A percentile compares a stretch with the other conserved stretches of the same genome.
These are phyloP conservation scores for Phlebiopsis gigantea DNA, from an alignment of 768 basidiomycete species.

Conservation along the genomic window DNA sequence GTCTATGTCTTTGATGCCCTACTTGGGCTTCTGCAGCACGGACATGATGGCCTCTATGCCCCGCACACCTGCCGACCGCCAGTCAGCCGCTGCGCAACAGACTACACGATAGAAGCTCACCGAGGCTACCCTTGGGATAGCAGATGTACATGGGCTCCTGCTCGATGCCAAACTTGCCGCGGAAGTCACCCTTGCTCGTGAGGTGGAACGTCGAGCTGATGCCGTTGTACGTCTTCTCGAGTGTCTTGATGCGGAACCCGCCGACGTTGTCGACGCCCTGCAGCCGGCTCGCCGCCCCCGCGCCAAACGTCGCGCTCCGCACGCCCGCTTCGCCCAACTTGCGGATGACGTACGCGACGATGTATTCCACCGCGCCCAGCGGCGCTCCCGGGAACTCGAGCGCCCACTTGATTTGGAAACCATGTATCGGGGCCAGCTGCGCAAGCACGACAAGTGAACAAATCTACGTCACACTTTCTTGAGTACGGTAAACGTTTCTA, in stretches of 20 bases:
- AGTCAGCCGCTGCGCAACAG: background rate
- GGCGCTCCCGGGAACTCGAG: slow-evolving; percentile 39
- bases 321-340: slow-evolving; percentile 34
- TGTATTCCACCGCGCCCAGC: slow-evolving; percentile 34
- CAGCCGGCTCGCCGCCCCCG: slow-evolving; percentile 29
- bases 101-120: slow-evolving; percentile 1
- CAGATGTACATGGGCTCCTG: slow-evolving; percentile 30
- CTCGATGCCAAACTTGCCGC: slow-evolving; percentile 30
- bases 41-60: slow-evolving; percentile 31
- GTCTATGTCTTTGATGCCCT: background rate
- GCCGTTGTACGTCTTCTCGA: slow-evolving; percentile 36
- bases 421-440: slow-evolving; percentile 33
- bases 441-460: slow-evolving; percentile 37
- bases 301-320: slow-evolving; percentile 34
- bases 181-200: slow-evolving; percentile 33
- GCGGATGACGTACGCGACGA: slow-evolving; percentile 33
- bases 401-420: slow-evolving; percentile 42
- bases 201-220: slow-evolving; percentile 30
- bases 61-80: slow-evolving; percentile 12
- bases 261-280: slow-evolving; percentile 28
- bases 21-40: slow-evolving; percentile 28
- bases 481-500: too few relatives aligned
- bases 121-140: slow-evolving; percentile 29
- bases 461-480: slow-evolving; percentile 17
- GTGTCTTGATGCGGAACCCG: slow-evolving; percentile 28